Base-by-base conservation (phyloP, 306 rosid genomes). In the Medicago ruthenica region DNA sequence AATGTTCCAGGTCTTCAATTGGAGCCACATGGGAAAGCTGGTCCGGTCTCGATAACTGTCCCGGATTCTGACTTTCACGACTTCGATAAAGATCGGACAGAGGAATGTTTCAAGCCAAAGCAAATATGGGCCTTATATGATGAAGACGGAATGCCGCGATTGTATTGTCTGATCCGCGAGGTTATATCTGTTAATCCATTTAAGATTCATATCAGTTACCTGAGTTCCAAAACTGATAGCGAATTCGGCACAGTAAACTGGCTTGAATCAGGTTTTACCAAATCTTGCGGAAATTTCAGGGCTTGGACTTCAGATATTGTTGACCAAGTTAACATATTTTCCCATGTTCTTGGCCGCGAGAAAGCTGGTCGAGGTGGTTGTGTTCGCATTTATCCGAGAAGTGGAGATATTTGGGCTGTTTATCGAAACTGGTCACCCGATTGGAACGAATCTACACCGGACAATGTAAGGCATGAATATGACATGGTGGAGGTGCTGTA, bases 121-220 rank as follows among this genome's bases (percentile, higher is more conserved):
- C 99, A 95, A 82, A 87, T 95, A 87, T 95, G 99, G 99, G 99
- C 99, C 63, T 78, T 96, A 55, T 96, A 96, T 75, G 99, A 96
- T 31, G 99, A 95, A 75, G 99, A 96, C 70, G 98, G 98, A 36
- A 96, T 96, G 99, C 99, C 99, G 9, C 93, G 99, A 24, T 85
- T 96, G 88, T 92, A 96, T 87, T 96, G 99, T 82, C 82, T 95
- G 75, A 83, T 95, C 85, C 99, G 97, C 14, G 97, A 95, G 85
- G 85, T 95, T 48, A 76, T 92, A 78, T 89, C 99, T 24, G 79
- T 95, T 69, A 85, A 77, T 64, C 99, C 99, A 70, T 95, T 95
- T 55, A 92, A 90, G 86, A 78, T 95, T 76, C 96, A 73, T 77
- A 92, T 95, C 27, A 89, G 92, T 80, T 96, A 90, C 87, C 81